Evolutionary conservation across 257 asterid genomes (phyloP), one percentile per base, ranked within the genome.

Genomic region (Linderniella brevidens): DNA sequence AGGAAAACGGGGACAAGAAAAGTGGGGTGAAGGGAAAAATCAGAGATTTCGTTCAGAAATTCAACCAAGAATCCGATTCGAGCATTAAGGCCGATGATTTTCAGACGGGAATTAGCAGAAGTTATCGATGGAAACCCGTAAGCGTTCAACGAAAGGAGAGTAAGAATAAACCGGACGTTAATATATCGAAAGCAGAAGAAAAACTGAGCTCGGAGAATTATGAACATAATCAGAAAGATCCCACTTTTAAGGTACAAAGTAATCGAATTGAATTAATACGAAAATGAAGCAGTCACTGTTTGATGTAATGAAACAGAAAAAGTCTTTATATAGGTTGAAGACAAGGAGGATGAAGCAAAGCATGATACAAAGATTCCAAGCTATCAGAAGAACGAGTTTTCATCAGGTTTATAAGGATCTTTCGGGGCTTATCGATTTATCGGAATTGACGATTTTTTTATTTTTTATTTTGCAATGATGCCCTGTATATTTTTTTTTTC

Each of bases 31-130:
- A 64, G 54, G 78, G 92, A 37, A 87, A 80, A 65, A 87, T 88
- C 17, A 74, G 64, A 48, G 85, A 80, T 32, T 84, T 84, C 50
- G 96, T 74, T 37, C 78, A 84, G 66, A 74, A 74, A 42, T 78
- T 88, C 66, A 76, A 73, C 58, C 78, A 68, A 10, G 93, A 76
- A 54, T 42, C 53, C 48, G 66, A 63, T 58, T 57, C 62, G 15
- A 64, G 48, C 8, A 37, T 61, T 19, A 67, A 72, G 58, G 53
- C 46, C 46, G 70, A 41, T 49, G 70, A 68, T 42, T 51, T 50
- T 52, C 49, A 39, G 13, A 59, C 46, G 37, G 62, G 61, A 56
- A n/a, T n/a, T n/a, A 76, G 63, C 48, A 66, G 43, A 39, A 74
- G 75, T 65, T 58, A 48, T 29, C 70, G 80, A 61, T 59, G 72